Base-by-base conservation (phyloP, 805 yeast genomes). In the Monosporozyma servazzii region DNA sequence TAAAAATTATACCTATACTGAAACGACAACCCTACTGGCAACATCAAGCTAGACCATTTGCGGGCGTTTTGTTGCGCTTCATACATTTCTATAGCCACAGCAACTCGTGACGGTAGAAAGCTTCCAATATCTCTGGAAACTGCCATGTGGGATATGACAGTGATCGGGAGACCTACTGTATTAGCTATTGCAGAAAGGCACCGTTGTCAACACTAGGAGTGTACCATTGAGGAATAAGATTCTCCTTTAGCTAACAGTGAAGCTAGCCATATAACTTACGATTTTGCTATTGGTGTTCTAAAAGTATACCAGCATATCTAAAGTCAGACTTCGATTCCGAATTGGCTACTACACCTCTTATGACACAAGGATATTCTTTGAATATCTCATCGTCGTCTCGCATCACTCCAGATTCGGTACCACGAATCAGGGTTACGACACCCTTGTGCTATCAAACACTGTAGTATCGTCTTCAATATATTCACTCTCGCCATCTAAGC, bases 31-130 rank as follows among this genome's bases (percentile, higher is more conserved):
- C 18, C 15, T 7, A 7, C 8, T 5, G 15, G 13, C 7, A n/a
- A 13, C 45, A 21, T 13, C 3, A 3, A 17, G 20, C 7, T 30
- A 1, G 30, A 45, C 5, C 33, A 51, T 31, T 17, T 57, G 3
- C 9, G 45, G 5, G 20, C 47, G 2, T 57, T 57, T 51, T 60
- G 60, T 3, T 56, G 58, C 45, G 41, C 42, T 2, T 57, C 56
- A n/a, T 57, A 42, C 44, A 49, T 52, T 36, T 43, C 52, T 9
- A 0, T 53, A n/a, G 56, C 54, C 3, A 15, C 11, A 1, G 10
- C 31, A 2, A 27, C 17, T 6, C 21, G 55, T 8, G 53, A 49
- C 27, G 53, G 51, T 15, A 52, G 51, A 47, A 30, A 48, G 1
- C 10, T 41, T 2, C 50, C 51, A 1, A 41, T 43, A 23, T 25